Conservation (phyloP, 148 eudicot species). For the Vaccinium vitisidaea region DNA sequence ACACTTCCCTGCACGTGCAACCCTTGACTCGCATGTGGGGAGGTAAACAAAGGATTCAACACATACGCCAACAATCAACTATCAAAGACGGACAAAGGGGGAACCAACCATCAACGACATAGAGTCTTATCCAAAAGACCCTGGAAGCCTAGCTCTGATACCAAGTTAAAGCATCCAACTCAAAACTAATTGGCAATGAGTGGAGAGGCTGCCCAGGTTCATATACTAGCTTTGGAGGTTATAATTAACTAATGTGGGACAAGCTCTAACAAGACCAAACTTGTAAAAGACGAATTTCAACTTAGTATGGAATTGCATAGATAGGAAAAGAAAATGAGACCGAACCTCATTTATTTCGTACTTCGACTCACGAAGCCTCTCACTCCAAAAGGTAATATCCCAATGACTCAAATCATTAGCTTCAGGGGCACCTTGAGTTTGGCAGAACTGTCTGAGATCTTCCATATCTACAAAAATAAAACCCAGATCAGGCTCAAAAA, state of each 20-base stretch:
- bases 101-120: no score
- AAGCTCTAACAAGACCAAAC: not conserved
- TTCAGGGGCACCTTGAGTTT: conserved; percentile 79
- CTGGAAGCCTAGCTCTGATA: no score
- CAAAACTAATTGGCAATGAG: no score
- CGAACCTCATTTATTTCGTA: conserved; percentile 95
- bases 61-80: no score
- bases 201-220: no score
- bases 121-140: no score
- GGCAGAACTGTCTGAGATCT: conserved; percentile 68
- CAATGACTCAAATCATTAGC: conserved; percentile 78
- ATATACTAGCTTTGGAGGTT: no score
- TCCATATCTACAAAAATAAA: conserved; percentile 64
- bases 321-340: conserved; percentile 15
- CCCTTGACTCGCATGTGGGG: no score
- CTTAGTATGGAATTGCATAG: not conserved
- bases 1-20: no score
- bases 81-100: no score
- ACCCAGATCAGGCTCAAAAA: conserved; percentile 9
- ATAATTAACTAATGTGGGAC: no score
- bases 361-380: conserved; percentile 95
- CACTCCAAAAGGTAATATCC: conserved; percentile 95
- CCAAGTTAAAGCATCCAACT: no score
- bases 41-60: not conserved
- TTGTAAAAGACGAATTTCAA: not conserved